Percentiles rank a stretch among this genome's conserved stretches.
phyloP scores from a whole-genome alignment of 2,329 filamentous ascomycete species.

The Fusarium humuli region DNA sequence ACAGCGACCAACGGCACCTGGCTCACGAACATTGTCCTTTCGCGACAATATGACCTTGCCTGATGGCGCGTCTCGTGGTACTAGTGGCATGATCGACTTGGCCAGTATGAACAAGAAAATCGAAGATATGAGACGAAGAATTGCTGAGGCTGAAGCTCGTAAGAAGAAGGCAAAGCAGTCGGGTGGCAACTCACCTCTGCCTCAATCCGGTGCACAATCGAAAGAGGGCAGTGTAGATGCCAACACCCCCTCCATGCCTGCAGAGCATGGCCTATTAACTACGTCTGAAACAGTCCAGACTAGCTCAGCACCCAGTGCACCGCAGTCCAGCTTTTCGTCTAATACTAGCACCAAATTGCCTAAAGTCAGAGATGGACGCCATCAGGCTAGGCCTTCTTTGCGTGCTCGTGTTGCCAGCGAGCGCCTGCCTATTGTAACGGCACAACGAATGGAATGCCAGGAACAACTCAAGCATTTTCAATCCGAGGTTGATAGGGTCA shows the following conservation, averaged over 20 bases:
- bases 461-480: slow-evolving; percentile 60
- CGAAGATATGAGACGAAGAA: slow-evolving; percentile 68
- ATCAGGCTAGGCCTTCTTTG: slow-evolving; percentile 35
- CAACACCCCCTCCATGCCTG: not conserved
- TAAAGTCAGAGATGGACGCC: slow-evolving; percentile 27
- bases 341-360: slow-evolving; percentile 16
- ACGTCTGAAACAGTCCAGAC: not conserved
- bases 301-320: slow-evolving; percentile 11
- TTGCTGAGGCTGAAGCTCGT: slow-evolving; percentile 69
- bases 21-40: slow-evolving; percentile 54
- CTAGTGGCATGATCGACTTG: slow-evolving; percentile 56
- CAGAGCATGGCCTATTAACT: not conserved
- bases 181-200: slow-evolving; percentile 48
- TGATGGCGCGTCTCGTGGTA: slow-evolving; percentile 52
- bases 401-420: slow-evolving; percentile 53
- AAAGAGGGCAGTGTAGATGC: slow-evolving; percentile 45
- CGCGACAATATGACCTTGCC: slow-evolving; percentile 60
- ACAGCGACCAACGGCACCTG: slow-evolving; percentile 48
- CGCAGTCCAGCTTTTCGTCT: slow-evolving; percentile 12
- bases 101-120: slow-evolving; percentile 68
- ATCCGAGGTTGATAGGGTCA: slow-evolving; percentile 60
- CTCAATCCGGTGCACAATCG: slow-evolving; percentile 43
- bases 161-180: slow-evolving; percentile 60
- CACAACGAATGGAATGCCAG: slow-evolving; percentile 52
- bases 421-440: slow-evolving; percentile 53